Evolutionary conservation across 2,329 filamentous ascomycete species (phyloP).

Genomic region (Trichoderma sp.): DNA sequence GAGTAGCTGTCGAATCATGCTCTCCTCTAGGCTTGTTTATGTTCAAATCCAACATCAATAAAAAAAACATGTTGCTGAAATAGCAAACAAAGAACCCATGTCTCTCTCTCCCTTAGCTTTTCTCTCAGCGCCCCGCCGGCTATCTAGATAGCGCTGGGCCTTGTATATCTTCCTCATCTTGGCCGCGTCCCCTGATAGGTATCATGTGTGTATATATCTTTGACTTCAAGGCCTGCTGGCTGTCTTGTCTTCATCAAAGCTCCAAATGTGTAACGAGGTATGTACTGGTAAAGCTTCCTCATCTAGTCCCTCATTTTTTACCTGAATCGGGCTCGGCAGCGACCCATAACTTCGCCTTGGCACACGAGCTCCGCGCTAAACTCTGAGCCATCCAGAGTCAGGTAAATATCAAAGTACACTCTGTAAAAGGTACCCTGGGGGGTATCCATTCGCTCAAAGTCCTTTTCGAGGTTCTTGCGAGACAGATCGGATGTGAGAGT

Average conservation of each 20-base stretch:
- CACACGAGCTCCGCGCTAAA: slow-evolving; percentile 99
- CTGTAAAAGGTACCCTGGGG: slow-evolving; percentile 96
- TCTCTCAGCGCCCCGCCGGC: not conserved
- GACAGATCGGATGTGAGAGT: slow-evolving; percentile 96
- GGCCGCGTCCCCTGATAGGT: slow-evolving; percentile 6
- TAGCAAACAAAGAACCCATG: not conserved
- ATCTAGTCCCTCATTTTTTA: slow-evolving; percentile 36
- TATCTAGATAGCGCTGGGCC: slow-evolving; percentile 6
- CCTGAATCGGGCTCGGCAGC: slow-evolving; percentile 87
- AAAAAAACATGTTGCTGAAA: slow-evolving; percentile 1
- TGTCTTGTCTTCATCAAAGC: slow-evolving; percentile 24
- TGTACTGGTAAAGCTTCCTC: slow-evolving; percentile 4
- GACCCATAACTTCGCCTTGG: slow-evolving; percentile 98
- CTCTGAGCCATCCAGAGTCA: slow-evolving; percentile 94
- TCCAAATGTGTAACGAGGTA: not conserved
- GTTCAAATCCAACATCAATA: slow-evolving; percentile 14
- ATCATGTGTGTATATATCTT: slow-evolving; percentile 19
- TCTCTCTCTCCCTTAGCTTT: not conserved
- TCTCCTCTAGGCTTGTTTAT: not conserved
- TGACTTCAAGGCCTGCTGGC: not conserved
- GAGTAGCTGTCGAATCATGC: not conserved
- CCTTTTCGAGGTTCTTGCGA: slow-evolving; percentile 97
- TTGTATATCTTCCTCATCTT: slow-evolving; percentile 5
- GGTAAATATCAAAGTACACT: slow-evolving; percentile 76
- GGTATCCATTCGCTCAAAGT: slow-evolving; percentile 99